Evolutionary conservation across 2,329 filamentous ascomycete species (phyloP).

Genomic region (Colletotrichum sublineola): DNA sequence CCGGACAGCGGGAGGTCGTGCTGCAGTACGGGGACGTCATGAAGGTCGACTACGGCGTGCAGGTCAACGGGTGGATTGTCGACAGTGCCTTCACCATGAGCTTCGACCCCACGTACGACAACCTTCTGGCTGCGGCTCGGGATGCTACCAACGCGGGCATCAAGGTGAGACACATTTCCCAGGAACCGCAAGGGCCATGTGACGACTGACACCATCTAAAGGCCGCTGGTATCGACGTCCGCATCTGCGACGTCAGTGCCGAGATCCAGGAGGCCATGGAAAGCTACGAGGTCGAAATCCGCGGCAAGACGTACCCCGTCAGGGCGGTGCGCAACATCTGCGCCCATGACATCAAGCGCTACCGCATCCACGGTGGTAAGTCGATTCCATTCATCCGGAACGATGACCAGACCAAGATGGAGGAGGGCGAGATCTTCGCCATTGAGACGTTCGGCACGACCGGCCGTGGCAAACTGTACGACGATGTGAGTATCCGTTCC

Average conservation of each 20-base stretch:
- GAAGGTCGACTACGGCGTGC: conserved; percentile 87
- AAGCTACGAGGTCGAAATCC: conserved; percentile 88
- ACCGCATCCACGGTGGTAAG: conserved; percentile 93
- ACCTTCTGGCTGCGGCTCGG: conserved; percentile 78
- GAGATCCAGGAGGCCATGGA: conserved; percentile 93
- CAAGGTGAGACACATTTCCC: conserved; percentile 55
- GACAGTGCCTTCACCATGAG: conserved; percentile 85
- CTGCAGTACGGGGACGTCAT: conserved; percentile 81
- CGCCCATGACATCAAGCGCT: conserved; percentile 90
- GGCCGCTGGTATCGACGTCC: conserved; percentile 86
- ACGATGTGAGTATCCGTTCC: conserved; percentile 72
- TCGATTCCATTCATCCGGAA: conserved; percentile 94
- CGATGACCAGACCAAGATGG: conserved; percentile 93
- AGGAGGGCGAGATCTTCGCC: conserved; percentile 94
- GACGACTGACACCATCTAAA: not conserved
- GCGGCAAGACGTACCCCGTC: conserved; percentile 82
- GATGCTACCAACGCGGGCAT: conserved; percentile 89
- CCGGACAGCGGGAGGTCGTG: conserved; percentile 80
- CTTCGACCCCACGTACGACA: conserved; percentile 81
- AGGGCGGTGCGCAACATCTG: conserved; percentile 90
- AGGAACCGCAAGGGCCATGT: not conserved
- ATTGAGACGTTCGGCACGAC: conserved; percentile 97
- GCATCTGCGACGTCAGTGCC: conserved; percentile 86
- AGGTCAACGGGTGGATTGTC: conserved; percentile 84
- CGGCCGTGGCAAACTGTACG: conserved; percentile 86